Conservation (phyloP, 2,329 filamentous ascomycete genomes). For the Didymella exigua region DNA sequence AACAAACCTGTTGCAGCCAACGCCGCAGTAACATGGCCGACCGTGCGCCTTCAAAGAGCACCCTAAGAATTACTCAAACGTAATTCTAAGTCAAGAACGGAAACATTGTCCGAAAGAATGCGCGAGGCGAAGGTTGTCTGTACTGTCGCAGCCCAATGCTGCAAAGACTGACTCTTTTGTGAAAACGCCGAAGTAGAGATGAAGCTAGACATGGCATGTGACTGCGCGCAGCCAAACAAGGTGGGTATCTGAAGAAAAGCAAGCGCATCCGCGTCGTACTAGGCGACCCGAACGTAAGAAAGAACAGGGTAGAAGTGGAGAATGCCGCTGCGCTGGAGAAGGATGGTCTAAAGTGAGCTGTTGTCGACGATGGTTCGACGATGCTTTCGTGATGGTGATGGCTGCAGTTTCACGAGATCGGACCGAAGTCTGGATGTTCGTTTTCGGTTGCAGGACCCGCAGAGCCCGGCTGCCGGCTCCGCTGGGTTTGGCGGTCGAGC, state of each 20-base stretch:
- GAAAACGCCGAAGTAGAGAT: constrained; percentile 28
- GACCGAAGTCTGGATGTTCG: constrained; percentile 14
- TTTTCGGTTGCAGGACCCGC: constrained; percentile 13
- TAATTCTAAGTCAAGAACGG: constrained; percentile 19
- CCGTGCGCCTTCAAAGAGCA: constrained; percentile 18
- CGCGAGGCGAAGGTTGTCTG: constrained; percentile 23
- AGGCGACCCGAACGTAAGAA: constrained; percentile 20
- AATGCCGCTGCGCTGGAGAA: constrained; percentile 15
- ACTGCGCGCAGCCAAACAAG: constrained; percentile 21
- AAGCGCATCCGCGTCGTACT: constrained; percentile 14
- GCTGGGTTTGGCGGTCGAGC: constrained; percentile 13
- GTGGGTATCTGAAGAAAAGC: constrained; percentile 35
- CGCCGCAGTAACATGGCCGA: constrained; percentile 7
- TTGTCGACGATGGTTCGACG: constrained; percentile 7
- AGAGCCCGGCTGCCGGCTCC: constrained; percentile 19
- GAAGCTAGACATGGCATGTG: constrained; percentile 15
- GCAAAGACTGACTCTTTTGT: constrained; percentile 14
- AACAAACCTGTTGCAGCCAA: constrained; percentile 24
- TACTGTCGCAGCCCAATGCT: constrained; percentile 20
- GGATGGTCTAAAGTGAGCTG: constrained; percentile 8
- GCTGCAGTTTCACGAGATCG: constrained; percentile 12
- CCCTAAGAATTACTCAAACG: constrained; percentile 16
- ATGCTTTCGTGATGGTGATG: constrained; percentile 15
- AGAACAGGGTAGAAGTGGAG: constrained; percentile 27
- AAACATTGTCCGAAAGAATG: constrained; percentile 4